Percentiles rank a stretch among this genome's conserved stretches.
Evolutionary conservation across 306 rosid genomes (phyloP).

Genomic region (Corylus americana): DNA sequence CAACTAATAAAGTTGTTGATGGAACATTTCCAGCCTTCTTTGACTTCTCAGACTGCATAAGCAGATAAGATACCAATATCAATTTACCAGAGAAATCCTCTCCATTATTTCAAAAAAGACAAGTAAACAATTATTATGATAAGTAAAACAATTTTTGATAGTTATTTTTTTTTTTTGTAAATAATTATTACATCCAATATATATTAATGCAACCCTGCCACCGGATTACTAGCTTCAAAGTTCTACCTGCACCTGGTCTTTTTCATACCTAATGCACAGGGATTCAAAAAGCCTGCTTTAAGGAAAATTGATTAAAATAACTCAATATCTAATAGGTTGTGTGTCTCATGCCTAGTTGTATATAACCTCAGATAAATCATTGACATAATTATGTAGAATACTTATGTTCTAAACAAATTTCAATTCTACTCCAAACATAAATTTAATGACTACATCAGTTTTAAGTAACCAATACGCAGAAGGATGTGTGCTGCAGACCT

Average conservation of each 20-base stretch:
- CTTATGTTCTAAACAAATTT: neutral
- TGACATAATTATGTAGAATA: conserved; percentile 1
- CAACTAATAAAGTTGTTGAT: conserved; percentile 60
- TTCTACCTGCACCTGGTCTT: neutral
- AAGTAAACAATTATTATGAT: conserved; percentile 12
- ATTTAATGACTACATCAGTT: conserved; percentile 19
- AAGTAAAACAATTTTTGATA: too few species aligned
- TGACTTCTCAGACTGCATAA: conserved; percentile 78
- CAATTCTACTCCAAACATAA: neutral
- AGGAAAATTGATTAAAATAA: neutral
- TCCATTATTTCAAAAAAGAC: conserved; percentile 14
- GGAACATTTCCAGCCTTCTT: conserved; percentile 84
- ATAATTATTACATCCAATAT: conserved; percentile 8
- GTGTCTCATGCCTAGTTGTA: neutral
- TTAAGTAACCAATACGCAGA: conserved; percentile 20
- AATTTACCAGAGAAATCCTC: conserved; percentile 2
- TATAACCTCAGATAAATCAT: conserved; percentile 2
- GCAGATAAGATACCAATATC: conserved; percentile 15
- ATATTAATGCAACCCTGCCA: neutral
- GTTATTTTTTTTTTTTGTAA: too few species aligned
- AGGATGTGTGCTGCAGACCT: conserved; percentile 53
- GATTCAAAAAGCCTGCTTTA: neutral
- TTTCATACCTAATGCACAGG: neutral
- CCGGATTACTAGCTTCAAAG: neutral
- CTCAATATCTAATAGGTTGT: neutral